Conservation (phyloP, 2,329 filamentous ascomycete species). For the Ceratocystis destructans region DNA sequence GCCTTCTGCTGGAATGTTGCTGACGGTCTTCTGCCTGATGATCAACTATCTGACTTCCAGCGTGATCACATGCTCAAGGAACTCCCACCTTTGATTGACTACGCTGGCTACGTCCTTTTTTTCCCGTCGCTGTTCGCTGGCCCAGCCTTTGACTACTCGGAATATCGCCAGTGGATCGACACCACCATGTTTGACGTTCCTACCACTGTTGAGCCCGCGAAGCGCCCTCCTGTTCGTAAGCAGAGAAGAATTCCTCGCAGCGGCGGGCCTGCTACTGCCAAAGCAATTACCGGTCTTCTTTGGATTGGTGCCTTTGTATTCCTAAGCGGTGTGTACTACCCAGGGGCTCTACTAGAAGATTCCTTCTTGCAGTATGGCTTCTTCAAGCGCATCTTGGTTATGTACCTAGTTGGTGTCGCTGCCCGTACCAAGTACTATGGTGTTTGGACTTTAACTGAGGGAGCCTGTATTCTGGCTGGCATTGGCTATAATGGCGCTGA, state of each 20-base stretch:
- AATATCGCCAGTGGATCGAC: conserved; percentile 86
- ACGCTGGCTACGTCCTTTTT: conserved; percentile 81
- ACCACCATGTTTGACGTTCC: conserved; percentile 89
- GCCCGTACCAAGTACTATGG: conserved; percentile 90
- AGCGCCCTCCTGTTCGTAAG: conserved; percentile 73
- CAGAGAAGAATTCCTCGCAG: conserved; percentile 87
- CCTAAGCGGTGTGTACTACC: conserved; percentile 53
- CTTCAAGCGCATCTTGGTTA: conserved; percentile 56
- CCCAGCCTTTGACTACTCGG: conserved; percentile 85
- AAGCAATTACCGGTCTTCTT: conserved; percentile 55
- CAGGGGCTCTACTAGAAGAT: conserved; percentile 49
- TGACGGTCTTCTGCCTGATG: conserved; percentile 67
- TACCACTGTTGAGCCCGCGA: conserved; percentile 64
- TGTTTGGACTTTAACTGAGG: conserved; percentile 86
- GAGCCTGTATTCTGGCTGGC: conserved; percentile 83
- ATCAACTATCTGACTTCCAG: conserved; percentile 74
- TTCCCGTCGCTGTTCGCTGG: conserved; percentile 84
- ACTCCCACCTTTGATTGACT: conserved; percentile 67
- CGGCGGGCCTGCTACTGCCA: conserved; percentile 67
- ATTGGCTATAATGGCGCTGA: conserved; percentile 92
- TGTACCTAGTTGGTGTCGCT: conserved; percentile 74
- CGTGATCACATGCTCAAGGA: conserved; percentile 64
- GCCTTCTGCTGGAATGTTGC: conserved; percentile 98
- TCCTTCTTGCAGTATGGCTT: conserved; percentile 55
- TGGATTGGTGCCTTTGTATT: conserved; percentile 73